Evolutionary conservation across 2,329 filamentous ascomycete genomes (phyloP).

Genomic region (Xylariaceae sp.): DNA sequence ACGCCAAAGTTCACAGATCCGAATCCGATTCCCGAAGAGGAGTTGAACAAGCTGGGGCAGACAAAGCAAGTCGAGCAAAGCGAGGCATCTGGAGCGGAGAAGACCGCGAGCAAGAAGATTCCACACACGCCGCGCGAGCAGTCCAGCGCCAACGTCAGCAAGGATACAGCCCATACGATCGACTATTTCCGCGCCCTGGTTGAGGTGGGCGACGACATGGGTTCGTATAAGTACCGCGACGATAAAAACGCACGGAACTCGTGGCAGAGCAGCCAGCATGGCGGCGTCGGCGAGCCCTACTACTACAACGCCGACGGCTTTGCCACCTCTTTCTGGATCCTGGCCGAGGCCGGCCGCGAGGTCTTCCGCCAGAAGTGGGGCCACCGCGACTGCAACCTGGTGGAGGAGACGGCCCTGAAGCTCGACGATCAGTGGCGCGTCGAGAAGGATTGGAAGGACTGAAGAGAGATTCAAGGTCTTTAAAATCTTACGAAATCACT

Average conservation of each 20-base stretch:
- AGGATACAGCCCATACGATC: slow-evolving; percentile 15
- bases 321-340: slow-evolving; percentile 33
- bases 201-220: slow-evolving; percentile 23
- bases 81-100: neutral
- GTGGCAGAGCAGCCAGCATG: slow-evolving; percentile 44
- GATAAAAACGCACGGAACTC: slow-evolving; percentile 32
- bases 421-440: slow-evolving; percentile 22
- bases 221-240: slow-evolving; percentile 20
- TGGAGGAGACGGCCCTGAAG: slow-evolving; percentile 18
- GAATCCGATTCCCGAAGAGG: slow-evolving; percentile 23
- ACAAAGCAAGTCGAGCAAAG: slow-evolving; percentile 8
- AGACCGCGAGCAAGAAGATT: slow-evolving; percentile 3
- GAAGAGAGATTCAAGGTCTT: too few relatives aligned
- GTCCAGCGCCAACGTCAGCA: slow-evolving; percentile 5
- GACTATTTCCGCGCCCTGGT: slow-evolving; percentile 23
- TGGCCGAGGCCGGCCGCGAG: slow-evolving; percentile 37
- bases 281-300: slow-evolving; percentile 45
- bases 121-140: slow-evolving; percentile 5
- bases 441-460: slow-evolving; percentile 21
- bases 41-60: slow-evolving; percentile 13
- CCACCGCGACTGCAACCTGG: slow-evolving; percentile 19
- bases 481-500: too few relatives aligned
- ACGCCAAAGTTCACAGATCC: slow-evolving; percentile 24
- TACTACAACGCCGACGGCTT: slow-evolving; percentile 41
- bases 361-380: slow-evolving; percentile 26